Percentiles rank a stretch among this genome's conserved stretches.
phyloP scores from a whole-genome alignment of 192 early-diverging fungal species.

The Coemansia sp. region DNA sequence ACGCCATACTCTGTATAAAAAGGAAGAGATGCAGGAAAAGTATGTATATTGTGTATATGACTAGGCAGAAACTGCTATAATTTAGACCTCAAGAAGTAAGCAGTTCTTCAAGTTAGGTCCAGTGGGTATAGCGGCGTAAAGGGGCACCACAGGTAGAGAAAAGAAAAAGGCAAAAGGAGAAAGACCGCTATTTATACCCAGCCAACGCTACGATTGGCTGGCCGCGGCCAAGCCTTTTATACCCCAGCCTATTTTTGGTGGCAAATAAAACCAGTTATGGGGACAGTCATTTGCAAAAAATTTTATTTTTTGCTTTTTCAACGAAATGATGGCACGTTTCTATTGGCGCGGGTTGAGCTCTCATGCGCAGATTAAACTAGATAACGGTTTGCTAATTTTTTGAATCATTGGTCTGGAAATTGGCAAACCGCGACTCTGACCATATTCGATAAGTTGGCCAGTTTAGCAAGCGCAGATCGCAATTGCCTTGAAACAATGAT shows the following conservation, averaged over 20 bases:
- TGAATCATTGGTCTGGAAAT: no score
- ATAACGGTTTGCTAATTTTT: no score
- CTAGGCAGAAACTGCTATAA: conserved; percentile 1
- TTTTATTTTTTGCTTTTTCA: neutral
- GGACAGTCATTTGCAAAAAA: neutral
- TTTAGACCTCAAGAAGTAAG: neutral
- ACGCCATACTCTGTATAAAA: conserved; percentile 31
- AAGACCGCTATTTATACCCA: conserved; percentile 10
- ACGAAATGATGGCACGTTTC: neutral
- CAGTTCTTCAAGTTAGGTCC: neutral
- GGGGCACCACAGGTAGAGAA: neutral
- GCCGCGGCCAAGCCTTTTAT: neutral
- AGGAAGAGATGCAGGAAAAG: neutral
- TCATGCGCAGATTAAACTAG: no score
- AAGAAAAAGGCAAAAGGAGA: conserved; percentile 9
- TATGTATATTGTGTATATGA: conserved; percentile 4
- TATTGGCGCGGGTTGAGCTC: no score
- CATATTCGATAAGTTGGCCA: no score
- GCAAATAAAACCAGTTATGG: neutral
- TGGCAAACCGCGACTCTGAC: no score
- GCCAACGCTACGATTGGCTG: neutral
- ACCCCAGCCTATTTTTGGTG: neutral
- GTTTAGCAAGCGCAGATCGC: neutral
- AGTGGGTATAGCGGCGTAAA: neutral
- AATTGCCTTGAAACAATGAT: neutral